Conservation (phyloP, 1,284 basidiomycete genomes). For the Trametes polyzona region DNA sequence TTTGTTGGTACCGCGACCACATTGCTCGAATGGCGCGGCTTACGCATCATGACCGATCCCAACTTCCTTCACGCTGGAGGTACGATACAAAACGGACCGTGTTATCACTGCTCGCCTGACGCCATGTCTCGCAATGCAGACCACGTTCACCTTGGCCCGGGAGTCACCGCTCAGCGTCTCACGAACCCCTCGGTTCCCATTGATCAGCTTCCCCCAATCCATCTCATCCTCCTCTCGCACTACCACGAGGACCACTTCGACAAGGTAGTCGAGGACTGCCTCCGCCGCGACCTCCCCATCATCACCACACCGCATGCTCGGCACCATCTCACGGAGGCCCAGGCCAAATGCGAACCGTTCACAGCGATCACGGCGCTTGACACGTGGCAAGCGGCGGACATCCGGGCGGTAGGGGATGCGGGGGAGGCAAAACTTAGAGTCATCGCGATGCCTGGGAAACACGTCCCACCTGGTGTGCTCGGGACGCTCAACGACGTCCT, state of each 20-base stretch:
- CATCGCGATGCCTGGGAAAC: slow-evolving; percentile 35
- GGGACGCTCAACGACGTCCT: slow-evolving; percentile 26
- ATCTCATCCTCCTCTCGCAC: slow-evolving; percentile 30
- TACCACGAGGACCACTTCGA: slow-evolving; percentile 36
- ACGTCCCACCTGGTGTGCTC: slow-evolving; percentile 26
- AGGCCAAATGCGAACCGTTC: slow-evolving; percentile 21
- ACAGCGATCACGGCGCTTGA: slow-evolving; percentile 29
- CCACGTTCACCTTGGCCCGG: slow-evolving; percentile 31
- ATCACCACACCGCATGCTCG: slow-evolving; percentile 33
- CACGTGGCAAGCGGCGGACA: slow-evolving; percentile 29
- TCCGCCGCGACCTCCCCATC: slow-evolving; percentile 34
- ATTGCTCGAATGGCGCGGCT: slow-evolving; percentile 27
- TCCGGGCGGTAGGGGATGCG: slow-evolving; percentile 7
- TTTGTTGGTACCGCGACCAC: slow-evolving; percentile 31
- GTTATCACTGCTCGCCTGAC: background rate
- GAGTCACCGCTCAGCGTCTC: slow-evolving; percentile 30
- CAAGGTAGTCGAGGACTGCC: slow-evolving; percentile 30
- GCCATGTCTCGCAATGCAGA: slow-evolving; percentile 5
- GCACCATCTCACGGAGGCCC: slow-evolving; percentile 11
- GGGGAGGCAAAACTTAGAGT: slow-evolving; percentile 15
- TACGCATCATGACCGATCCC: slow-evolving; percentile 36
- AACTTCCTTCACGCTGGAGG: slow-evolving; percentile 29
- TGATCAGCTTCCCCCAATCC: slow-evolving; percentile 18
- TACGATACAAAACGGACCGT: no score
- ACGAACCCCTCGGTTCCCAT: slow-evolving; percentile 30